These are phyloP conservation scores for Amanita pseudoporphyria DNA, from an alignment of 768 basidiomycete species.

Conservation along the genomic window DNA sequence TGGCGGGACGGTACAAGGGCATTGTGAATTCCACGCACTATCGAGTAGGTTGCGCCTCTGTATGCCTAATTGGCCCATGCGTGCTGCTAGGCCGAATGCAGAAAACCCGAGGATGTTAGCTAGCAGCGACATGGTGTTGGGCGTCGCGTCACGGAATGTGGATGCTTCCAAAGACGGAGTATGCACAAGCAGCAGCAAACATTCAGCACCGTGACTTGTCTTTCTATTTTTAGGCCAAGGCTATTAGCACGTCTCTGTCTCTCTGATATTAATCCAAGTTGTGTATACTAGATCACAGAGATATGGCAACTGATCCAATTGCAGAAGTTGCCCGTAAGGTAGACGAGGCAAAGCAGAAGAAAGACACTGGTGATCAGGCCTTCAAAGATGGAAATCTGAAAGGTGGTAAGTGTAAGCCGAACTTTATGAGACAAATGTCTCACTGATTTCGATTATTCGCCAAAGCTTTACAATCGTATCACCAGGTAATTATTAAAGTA, in stretches of 20 bases:
- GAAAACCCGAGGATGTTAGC: constrained; percentile 72
- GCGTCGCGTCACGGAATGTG: constrained; percentile 9
- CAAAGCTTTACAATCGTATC: constrained; percentile 61
- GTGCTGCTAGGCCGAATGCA: constrained; percentile 70
- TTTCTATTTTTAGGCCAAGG: background rate
- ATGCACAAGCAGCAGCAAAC: constrained; percentile 20
- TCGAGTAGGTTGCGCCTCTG: constrained; percentile 70
- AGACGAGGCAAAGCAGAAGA: constrained; percentile 53
- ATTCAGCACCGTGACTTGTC: constrained; percentile 18
- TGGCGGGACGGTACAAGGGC: background rate
- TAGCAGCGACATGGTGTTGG: constrained; percentile 51
- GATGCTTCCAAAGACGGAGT: constrained; percentile 10
- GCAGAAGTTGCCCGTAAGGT: constrained; percentile 38
- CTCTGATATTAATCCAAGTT: background rate
- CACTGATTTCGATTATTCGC: too few species aligned
- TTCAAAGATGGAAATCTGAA: constrained; percentile 58
- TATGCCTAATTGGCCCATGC: constrained; percentile 83
- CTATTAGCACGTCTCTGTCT: background rate
- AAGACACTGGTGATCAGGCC: constrained; percentile 55
- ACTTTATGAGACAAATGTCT: background rate
- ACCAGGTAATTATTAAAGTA: constrained; percentile 38
- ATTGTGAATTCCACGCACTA: constrained; percentile 42
- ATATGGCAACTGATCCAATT: constrained; percentile 1
- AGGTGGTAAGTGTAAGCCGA: constrained; percentile 34
- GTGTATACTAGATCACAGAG: background rate